A percentile compares a stretch with the other conserved stretches of the same genome.
These are phyloP conservation scores for Aspergillus sp. DNA, from an alignment of 2,329 filamentous ascomycete species.

Conservation along the genomic window DNA sequence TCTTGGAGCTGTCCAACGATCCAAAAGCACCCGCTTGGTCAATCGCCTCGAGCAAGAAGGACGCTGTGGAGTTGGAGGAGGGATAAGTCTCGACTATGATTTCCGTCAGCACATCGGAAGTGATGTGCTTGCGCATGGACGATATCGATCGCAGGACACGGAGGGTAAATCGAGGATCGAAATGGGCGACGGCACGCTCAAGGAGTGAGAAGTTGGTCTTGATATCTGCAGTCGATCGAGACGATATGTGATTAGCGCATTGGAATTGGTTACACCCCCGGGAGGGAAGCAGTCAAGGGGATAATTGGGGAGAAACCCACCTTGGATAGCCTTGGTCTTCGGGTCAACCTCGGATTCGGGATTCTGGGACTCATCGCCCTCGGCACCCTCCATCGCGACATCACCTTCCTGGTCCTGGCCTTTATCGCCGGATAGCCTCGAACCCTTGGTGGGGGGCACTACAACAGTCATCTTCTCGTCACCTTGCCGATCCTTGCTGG, in stretches of 20 bases:
- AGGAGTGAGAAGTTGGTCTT: constrained; percentile 90
- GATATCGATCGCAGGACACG: constrained; percentile 93
- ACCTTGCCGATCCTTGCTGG: constrained; percentile 66
- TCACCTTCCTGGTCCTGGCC: constrained; percentile 66
- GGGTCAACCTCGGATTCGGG: constrained; percentile 45
- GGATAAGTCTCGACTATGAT: constrained; percentile 80
- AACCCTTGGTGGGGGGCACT: constrained; percentile 69
- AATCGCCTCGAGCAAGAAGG: constrained; percentile 68
- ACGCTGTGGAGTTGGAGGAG: constrained; percentile 64
- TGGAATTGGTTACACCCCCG: neutral
- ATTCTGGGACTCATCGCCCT: constrained; percentile 44
- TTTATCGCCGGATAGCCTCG: constrained; percentile 57
- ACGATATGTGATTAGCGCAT: constrained; percentile 7
- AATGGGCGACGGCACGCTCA: constrained; percentile 86
- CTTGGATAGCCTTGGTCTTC: constrained; percentile 51
- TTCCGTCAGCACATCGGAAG: constrained; percentile 75
- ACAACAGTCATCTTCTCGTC: constrained; percentile 80
- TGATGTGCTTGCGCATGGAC: constrained; percentile 87
- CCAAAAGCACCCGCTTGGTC: constrained; percentile 62
- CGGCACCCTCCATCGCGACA: constrained; percentile 65
- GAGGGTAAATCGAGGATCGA: constrained; percentile 93
- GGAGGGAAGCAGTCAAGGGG: neutral
- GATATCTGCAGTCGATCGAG: constrained; percentile 65
- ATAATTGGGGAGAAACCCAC: constrained; percentile 26
- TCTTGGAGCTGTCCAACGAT: constrained; percentile 60